Conservation (phyloP, 176 grass and related monocot genomes). For the Eleusine indica region DNA sequence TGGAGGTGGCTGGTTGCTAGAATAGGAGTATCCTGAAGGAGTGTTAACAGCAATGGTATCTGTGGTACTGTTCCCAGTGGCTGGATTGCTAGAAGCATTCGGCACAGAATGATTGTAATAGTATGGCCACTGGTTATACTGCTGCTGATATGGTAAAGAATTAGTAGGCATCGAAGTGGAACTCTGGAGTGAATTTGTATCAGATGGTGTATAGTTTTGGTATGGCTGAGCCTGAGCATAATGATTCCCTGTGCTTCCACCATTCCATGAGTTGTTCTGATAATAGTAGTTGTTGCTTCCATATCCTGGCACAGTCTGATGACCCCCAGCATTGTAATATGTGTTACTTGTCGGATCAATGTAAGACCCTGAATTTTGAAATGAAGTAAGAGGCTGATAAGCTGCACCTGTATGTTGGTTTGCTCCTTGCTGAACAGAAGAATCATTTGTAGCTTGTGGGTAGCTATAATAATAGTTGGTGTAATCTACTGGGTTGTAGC, state of each 20-base stretch:
- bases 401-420: constrained; percentile 98
- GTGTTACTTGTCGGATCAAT: constrained; percentile 84
- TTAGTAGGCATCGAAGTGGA: constrained; percentile 57
- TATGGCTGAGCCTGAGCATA: constrained; percentile 50
- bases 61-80: constrained; percentile 43
- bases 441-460: constrained; percentile 56
- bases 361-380: constrained; percentile 99
- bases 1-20: constrained; percentile 80
- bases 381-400: constrained; percentile 98
- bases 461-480: constrained; percentile 72
- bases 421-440: constrained; percentile 72
- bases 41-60: constrained; percentile 41
- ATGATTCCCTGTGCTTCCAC: constrained; percentile 53
- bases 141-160: constrained; percentile 79
- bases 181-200: constrained; percentile 58
- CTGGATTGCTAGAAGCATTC: constrained; percentile 51
- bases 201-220: constrained; percentile 62
- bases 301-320: constrained; percentile 82
- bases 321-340: constrained; percentile 99
- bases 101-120: constrained; percentile 70
- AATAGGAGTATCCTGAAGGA: constrained; percentile 68
- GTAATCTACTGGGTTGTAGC: constrained; percentile 67
- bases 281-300: constrained; percentile 78
- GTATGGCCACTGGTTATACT: constrained; percentile 79
- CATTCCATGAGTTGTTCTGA: constrained; percentile 56